Base-by-base conservation (phyloP, 1,284 basidiomycete species). In the Clitocybe nebularis region DNA sequence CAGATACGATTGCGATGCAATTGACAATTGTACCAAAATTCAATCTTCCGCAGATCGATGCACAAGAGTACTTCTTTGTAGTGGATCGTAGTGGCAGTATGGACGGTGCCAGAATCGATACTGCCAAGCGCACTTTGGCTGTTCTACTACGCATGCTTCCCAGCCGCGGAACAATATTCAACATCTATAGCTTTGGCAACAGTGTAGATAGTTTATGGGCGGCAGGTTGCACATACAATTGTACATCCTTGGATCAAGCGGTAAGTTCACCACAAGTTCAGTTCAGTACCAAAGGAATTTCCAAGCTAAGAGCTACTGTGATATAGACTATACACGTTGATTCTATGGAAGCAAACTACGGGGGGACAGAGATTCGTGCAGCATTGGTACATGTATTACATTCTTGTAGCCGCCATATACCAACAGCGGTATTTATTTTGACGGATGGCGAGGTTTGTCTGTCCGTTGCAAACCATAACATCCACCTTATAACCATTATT, bases 21-120 rank as follows among this genome's bases (percentile, higher is more conserved):
- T 54, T 81, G 34, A 72, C 67, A 1, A 51, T 81, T 5, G 67
- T 81, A 3, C 77, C 77, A 0, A 72, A 68, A 32, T 69, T 74
- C 41, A 56, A 60, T 14, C 49, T 79, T 2, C 63, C 64, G 0
- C 58, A 62, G 0, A 58, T 72, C 14, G 43, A 46, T 1, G 41
- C 48, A 3, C 71, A 74, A 46, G 72, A 75, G 45, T 75, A 72
- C 47, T 55, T 75, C 1, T 77, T 77, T 45, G 48, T 77, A 1
- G 54, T 75, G 6, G 67, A 69, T 41, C 48, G 64, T 35, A 74
- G 71, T 44, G 69, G 70, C 2, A 74, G 71, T 39, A 77, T 77
- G 74, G 5, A 10, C 1, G 47, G 61, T 41, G 34, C 41, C 21
- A 57, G 68, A 7, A 69, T 75, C 8, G 58, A 56, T 19, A 64